Conservation (phyloP, 208 protist species). For the Acanthamoeba culbertsoni region DNA sequence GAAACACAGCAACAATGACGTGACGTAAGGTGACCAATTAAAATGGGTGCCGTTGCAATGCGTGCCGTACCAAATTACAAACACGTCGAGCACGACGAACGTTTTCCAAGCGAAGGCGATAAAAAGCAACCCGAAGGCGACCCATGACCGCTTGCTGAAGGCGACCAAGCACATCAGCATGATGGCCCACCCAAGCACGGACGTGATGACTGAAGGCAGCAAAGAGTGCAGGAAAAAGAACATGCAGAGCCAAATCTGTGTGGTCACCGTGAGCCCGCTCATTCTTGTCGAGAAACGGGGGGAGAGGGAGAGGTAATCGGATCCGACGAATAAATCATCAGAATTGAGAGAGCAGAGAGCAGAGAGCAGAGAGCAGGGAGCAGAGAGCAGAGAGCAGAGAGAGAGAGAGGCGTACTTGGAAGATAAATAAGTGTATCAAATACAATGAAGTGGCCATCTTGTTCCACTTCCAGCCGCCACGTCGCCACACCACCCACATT, state of each 20-base stretch:
- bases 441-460: slow-evolving; percentile 22
- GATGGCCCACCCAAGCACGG: not conserved
- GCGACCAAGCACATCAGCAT: not conserved
- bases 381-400: not conserved
- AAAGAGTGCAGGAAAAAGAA: slow-evolving; percentile 8
- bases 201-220: not conserved
- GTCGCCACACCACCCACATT: slow-evolving; percentile 1
- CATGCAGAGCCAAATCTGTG: not conserved
- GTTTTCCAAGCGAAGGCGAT: not conserved
- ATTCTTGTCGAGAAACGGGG: no score
- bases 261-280: no score
- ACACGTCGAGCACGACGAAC: not conserved
- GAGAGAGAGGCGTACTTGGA: not conserved
- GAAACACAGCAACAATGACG: not conserved
- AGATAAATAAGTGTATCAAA: slow-evolving; percentile 6
- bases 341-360: not conserved
- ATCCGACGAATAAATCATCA: not conserved
- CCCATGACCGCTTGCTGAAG: not conserved
- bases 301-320: no score
- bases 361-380: not conserved
- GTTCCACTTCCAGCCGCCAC: slow-evolving; percentile 38
- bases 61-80: not conserved
- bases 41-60: not conserved
- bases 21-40: not conserved
- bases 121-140: not conserved